Evolutionary conservation across 2,329 filamentous ascomycete genomes (phyloP).

Genomic region (Penicillium hesseltinei): DNA sequence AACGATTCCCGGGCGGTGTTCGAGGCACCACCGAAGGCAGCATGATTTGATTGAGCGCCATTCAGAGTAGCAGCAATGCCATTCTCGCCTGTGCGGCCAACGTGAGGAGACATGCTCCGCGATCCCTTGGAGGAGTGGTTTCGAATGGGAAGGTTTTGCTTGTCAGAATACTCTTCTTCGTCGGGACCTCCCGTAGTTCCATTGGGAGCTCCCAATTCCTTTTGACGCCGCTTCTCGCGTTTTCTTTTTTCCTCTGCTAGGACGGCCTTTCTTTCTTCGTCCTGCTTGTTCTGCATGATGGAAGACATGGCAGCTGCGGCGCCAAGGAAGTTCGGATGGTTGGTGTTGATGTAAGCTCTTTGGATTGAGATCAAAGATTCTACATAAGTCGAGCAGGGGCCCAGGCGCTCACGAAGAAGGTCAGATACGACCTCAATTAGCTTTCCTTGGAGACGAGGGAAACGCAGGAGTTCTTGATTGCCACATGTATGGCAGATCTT

Average conservation of each 20-base stretch:
- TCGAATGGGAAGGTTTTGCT: slow-evolving; percentile 56
- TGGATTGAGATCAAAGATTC: slow-evolving; percentile 97
- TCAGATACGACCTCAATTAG: slow-evolving; percentile 98
- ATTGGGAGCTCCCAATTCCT: slow-evolving; percentile 76
- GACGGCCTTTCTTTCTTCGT: slow-evolving; percentile 79
- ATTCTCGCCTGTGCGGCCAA: slow-evolving; percentile 62
- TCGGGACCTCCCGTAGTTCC: slow-evolving; percentile 59
- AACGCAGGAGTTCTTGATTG: slow-evolving; percentile 87
- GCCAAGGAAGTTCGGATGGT: slow-evolving; percentile 96
- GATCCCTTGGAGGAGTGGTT: slow-evolving; percentile 60
- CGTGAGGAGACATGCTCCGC: slow-evolving; percentile 79
- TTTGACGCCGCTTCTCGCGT: slow-evolving; percentile 76
- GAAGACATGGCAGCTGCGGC: slow-evolving; percentile 97
- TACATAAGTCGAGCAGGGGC: slow-evolving; percentile 85
- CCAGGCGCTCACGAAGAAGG: slow-evolving; percentile 84
- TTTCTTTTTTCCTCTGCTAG: slow-evolving; percentile 82
- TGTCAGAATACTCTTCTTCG: slow-evolving; percentile 61
- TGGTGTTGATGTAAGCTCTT: slow-evolving; percentile 98
- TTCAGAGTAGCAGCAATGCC: slow-evolving; percentile 68
- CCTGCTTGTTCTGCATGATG: slow-evolving; percentile 91
- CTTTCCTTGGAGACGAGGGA: slow-evolving; percentile 89
- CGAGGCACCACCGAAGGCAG: slow-evolving; percentile 59
- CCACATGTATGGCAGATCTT: slow-evolving; percentile 99
- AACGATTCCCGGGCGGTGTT: slow-evolving; percentile 81
- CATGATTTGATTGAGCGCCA: slow-evolving; percentile 60